These are phyloP conservation scores for Metschnikowia cerradonensis DNA, from an alignment of 805 yeast species.

Conservation along the genomic window DNA sequence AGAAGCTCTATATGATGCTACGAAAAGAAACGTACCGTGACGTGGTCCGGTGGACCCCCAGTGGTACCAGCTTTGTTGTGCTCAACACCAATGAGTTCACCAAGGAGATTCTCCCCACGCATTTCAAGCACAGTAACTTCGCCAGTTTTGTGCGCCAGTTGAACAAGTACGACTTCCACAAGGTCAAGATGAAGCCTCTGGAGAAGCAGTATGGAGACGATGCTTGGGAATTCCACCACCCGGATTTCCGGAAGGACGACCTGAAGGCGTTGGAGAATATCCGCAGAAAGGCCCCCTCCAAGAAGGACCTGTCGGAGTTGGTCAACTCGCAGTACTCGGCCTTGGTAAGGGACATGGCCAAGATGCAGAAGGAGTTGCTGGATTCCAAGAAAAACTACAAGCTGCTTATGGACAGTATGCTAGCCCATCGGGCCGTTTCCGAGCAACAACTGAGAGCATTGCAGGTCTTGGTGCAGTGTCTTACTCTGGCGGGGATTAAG, in stretches of 20 bases:
- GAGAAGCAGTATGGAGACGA: constrained; percentile 61
- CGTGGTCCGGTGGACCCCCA: constrained; percentile 80
- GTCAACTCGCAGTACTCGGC: constrained; percentile 16
- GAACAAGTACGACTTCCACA: constrained; percentile 96
- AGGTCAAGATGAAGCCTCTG: constrained; percentile 72
- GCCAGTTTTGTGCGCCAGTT: constrained; percentile 93
- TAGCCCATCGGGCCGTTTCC: constrained; percentile 52
- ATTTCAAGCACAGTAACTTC: constrained; percentile 92
- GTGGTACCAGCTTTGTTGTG: constrained; percentile 87
- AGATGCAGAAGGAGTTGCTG: constrained; percentile 31
- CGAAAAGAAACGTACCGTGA: constrained; percentile 72
- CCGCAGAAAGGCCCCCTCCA: constrained; percentile 73
- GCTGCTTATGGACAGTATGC: constrained; percentile 57
- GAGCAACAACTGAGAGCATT: constrained; percentile 55
- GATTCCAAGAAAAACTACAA: constrained; percentile 49
- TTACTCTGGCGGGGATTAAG: constrained; percentile 59
- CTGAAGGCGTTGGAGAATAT: constrained; percentile 80
- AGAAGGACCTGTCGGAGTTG: constrained; percentile 28
- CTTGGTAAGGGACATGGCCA: constrained; percentile 31
- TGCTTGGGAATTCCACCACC: constrained; percentile 95
- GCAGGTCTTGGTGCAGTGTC: constrained; percentile 44
- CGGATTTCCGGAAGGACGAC: constrained; percentile 75
- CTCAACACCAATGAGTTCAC: constrained; percentile 88
- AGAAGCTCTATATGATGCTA: constrained; percentile 77
- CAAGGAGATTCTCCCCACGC: constrained; percentile 80